A percentile compares a stretch with the other conserved stretches of the same genome.
phyloP scores from a whole-genome alignment of 2,329 filamentous ascomycete species.

The Alternaria metachromatica region DNA sequence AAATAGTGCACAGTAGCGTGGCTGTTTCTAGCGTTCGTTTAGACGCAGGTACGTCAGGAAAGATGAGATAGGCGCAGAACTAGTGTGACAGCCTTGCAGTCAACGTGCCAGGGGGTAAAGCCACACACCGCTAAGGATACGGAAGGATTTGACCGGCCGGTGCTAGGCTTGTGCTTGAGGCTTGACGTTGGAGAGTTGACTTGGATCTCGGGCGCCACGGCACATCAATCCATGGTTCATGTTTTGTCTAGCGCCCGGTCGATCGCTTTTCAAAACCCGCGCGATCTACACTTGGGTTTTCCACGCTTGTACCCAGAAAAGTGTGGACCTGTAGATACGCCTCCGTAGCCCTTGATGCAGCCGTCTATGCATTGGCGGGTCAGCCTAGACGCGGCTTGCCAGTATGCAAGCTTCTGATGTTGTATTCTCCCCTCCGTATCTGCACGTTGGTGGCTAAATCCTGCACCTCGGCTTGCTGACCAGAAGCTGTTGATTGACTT shows the following conservation, averaged over 20 bases:
- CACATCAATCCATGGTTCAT: slow-evolving; percentile 1
- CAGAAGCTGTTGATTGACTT: slow-evolving; percentile 6
- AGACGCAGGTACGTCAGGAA: slow-evolving; percentile 13
- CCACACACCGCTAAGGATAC: slow-evolving; percentile 2
- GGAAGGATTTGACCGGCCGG: slow-evolving; percentile 1
- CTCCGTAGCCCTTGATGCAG: background rate
- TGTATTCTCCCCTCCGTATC: slow-evolving; percentile 5
- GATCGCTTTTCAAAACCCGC: slow-evolving; percentile 5
- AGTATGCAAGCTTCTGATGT: slow-evolving; percentile 10
- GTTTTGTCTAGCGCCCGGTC: slow-evolving; percentile 14
- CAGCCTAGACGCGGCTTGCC: background rate
- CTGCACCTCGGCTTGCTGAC: slow-evolving; percentile 7
- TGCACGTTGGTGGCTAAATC: slow-evolving; percentile 12
- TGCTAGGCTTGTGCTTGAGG: background rate
- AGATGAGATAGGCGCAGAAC: slow-evolving; percentile 9
- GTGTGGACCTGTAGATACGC: background rate
- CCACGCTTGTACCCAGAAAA: background rate
- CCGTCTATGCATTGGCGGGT: background rate
- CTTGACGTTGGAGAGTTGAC: background rate
- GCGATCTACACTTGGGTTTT: background rate
- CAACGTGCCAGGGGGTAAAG: background rate
- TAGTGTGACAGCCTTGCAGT: slow-evolving; percentile 16
- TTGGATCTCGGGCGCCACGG: slow-evolving; percentile 5
- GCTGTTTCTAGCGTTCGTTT: background rate
- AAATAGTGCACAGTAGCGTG: slow-evolving; percentile 2